phyloP scores from a whole-genome alignment of 129 eudicot species.

The Centrapalus pauciflorus region DNA sequence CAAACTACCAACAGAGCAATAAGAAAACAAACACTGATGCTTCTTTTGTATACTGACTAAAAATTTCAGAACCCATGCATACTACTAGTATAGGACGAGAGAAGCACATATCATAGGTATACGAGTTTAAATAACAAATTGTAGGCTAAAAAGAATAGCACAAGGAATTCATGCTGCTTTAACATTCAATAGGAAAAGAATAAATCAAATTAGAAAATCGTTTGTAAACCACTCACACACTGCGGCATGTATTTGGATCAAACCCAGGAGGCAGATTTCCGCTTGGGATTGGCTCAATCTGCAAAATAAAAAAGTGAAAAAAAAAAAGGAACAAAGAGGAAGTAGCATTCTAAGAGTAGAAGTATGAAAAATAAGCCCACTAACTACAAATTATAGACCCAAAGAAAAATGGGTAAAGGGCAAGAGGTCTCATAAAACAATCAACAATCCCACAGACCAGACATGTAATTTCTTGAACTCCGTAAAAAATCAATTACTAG shows the following conservation, averaged over 20 bases:
- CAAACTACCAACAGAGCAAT: neutral
- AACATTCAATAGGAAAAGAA: conserved; percentile 1
- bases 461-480: neutral
- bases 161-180: conserved; percentile 11
- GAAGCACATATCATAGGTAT: neutral
- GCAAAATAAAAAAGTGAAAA: conserved; percentile 38
- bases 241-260: conserved; percentile 95
- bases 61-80: neutral
- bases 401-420: neutral
- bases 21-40: conserved; percentile 5
- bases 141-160: neutral
- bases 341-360: neutral
- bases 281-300: conserved; percentile 91
- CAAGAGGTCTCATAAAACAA: neutral
- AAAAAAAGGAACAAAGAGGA: neutral
- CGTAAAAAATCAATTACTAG: neutral
- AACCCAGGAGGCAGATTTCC: conserved; percentile 98
- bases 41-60: neutral
- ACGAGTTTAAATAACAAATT: neutral
- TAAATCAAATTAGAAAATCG: conserved; percentile 1
- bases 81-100: neutral
- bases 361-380: neutral
- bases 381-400: neutral
- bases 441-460: neutral
- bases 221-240: conserved; percentile 69